These are phyloP conservation scores for Debaryomyces prosopidis DNA, from an alignment of 805 yeast genomes.

Conservation along the genomic window DNA sequence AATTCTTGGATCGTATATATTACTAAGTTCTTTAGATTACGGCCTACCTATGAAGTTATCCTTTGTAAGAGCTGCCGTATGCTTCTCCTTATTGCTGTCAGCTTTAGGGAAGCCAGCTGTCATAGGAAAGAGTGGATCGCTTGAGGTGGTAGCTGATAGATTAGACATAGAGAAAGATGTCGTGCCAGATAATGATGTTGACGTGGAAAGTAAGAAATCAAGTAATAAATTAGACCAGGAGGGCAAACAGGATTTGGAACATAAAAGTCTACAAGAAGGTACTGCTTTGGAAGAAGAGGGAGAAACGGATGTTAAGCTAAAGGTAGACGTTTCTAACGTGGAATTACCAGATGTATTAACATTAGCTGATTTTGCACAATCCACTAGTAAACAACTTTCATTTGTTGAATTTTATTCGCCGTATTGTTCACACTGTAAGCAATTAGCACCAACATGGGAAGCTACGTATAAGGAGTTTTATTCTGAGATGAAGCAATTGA, in stretches of 20 bases:
- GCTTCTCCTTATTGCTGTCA: not conserved
- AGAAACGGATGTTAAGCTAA: not conserved
- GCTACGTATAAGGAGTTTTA: constrained; percentile 54
- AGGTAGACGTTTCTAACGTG: constrained; percentile 9
- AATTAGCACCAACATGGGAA: constrained; percentile 82
- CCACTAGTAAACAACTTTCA: constrained; percentile 56
- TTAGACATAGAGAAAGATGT: not conserved
- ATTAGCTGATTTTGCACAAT: constrained; percentile 48
- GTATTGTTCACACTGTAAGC: constrained; percentile 78
- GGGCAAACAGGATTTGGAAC: not conserved
- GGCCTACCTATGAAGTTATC: not conserved
- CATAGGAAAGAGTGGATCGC: not conserved
- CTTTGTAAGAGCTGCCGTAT: not conserved
- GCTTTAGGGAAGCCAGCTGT: not conserved
- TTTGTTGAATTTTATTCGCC: constrained; percentile 91
- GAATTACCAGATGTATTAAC: constrained; percentile 54
- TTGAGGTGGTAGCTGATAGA: not conserved
- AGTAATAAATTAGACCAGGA: not conserved
- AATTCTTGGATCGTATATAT: not conserved
- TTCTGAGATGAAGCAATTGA: constrained; percentile 43
- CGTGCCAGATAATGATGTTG: not conserved
- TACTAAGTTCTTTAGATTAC: not conserved
- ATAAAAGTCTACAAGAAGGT: constrained; percentile 2
- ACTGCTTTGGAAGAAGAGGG: constrained; percentile 2
- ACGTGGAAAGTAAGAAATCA: not conserved